Percentiles rank a stretch among this genome's conserved stretches.
phyloP scores from a whole-genome alignment of 2,329 filamentous ascomycete genomes.

The Diaporthe capsici region DNA sequence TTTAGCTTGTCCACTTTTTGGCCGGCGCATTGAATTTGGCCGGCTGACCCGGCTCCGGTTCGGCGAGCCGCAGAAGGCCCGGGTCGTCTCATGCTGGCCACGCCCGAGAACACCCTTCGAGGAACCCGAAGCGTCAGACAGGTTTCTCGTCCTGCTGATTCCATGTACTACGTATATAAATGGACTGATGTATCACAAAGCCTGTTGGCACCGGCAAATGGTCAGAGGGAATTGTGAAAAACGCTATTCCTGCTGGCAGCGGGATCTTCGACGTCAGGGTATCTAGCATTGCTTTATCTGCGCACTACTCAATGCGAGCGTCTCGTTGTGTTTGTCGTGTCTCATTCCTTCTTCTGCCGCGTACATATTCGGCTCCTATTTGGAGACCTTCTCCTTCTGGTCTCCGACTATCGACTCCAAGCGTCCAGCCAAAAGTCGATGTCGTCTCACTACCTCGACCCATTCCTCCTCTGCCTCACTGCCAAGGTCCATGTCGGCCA shows the following conservation, averaged over 20 bases:
- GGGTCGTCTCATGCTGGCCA: not conserved
- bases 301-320: not conserved
- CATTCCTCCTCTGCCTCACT: constrained; percentile 75
- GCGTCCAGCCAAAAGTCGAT: constrained; percentile 85
- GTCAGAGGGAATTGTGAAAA: not conserved
- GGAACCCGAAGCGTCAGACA: not conserved
- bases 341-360: not conserved
- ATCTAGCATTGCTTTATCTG: constrained; percentile 10
- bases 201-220: not conserved
- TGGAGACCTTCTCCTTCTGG: constrained; percentile 53
- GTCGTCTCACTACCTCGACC: constrained; percentile 90
- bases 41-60: constrained; percentile 35
- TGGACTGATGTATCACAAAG: not conserved
- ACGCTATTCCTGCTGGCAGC: not conserved
- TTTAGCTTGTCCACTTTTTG: constrained; percentile 31
- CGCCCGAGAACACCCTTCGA: not conserved
- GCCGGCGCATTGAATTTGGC: constrained; percentile 19
- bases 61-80: not conserved
- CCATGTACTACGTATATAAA: not conserved
- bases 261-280: not conserved
- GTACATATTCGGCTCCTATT: not conserved
- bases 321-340: not conserved
- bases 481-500: constrained; percentile 72
- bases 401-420: constrained; percentile 77
- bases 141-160: not conserved